Conservation (phyloP, 2,329 filamentous ascomycete genomes). For the Fusarium bactridioides region DNA sequence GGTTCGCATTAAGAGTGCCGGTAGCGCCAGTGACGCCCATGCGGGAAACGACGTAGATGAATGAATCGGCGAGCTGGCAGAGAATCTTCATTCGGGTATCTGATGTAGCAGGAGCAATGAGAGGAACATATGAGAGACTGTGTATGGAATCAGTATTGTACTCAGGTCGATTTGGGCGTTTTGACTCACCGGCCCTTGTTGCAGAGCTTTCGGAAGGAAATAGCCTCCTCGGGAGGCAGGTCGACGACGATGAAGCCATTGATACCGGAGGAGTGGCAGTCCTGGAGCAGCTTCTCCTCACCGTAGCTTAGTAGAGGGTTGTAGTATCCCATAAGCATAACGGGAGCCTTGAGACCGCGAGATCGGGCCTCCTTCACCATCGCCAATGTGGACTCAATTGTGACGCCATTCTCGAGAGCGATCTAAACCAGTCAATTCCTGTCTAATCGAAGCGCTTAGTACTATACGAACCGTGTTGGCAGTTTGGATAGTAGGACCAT, state of each 20-base stretch:
- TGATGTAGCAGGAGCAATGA: constrained; percentile 93
- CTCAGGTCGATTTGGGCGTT: not conserved
- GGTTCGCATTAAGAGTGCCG: constrained; percentile 79
- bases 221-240: constrained; percentile 92
- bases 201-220: constrained; percentile 89
- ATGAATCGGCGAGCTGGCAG: constrained; percentile 96
- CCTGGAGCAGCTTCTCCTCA: constrained; percentile 85
- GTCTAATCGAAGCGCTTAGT: not conserved
- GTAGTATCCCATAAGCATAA: constrained; percentile 98
- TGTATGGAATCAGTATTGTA: not conserved
- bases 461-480: constrained; percentile 77
- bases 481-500: constrained; percentile 95
- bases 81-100: constrained; percentile 94
- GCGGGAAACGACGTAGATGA: constrained; percentile 97
- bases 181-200: constrained; percentile 72
- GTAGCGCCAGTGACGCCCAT: constrained; percentile 96
- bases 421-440: constrained; percentile 50
- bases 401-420: constrained; percentile 89
- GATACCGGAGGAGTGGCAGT: constrained; percentile 83
- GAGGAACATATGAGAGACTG: constrained; percentile 91
- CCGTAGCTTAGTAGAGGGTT: constrained; percentile 95
- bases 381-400: constrained; percentile 77
- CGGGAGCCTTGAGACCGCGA: constrained; percentile 79
- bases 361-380: constrained; percentile 84
- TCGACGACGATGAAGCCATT: constrained; percentile 99